Evolutionary conservation across 805 yeast species (phyloP), one percentile per base, ranked within the genome.

Genomic region (Zygoascus bituminiphila): DNA sequence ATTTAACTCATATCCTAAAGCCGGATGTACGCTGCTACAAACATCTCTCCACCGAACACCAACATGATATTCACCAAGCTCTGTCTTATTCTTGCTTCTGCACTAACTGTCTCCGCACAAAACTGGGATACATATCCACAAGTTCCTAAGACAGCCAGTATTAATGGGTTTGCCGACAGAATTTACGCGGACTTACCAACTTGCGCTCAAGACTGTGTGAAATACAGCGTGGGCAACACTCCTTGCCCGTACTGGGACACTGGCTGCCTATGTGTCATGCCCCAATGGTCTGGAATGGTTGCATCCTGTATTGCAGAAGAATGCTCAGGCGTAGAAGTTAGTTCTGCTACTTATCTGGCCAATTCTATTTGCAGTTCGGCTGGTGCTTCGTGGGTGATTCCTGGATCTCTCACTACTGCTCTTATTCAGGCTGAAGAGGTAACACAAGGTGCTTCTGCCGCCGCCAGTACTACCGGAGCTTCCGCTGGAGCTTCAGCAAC

Each of bases 231-330:
- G 8, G 25, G 63, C 31, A 71, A 67, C 46, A 74, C 78, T 5
- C 77, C 77, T 20, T 74, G 78, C 54, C 78, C 78, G 37, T 70
- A 72, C 57, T 73, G 76, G 76, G 77, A 73, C 54, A 71, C 77
- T 38, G 77, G 77, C 5, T 73, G 77, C 52, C 63, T 73, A 43
- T 73, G 77, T 56, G 74, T 73, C 22, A 72, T 73, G 77, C 74
- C 76, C n/a, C 74, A 71, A 53, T 73, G 75, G 75, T 65, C 73
- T 25, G 76, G 76, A 2, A 50, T 59, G 49, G 76, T 73, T 8
- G 77, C 67, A 15, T 62, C 62, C 40, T 73, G 77, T 56, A 55
- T 72, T 42, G 74, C 72, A 20, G 50, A 57, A 19, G 53, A 58
- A 23, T 73, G 77, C 57, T 35, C 54, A 5, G 75, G 69, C n/a